Evolutionary conservation across 2,329 filamentous ascomycete species (phyloP).

Genomic region (Botrytis deweyae): DNA sequence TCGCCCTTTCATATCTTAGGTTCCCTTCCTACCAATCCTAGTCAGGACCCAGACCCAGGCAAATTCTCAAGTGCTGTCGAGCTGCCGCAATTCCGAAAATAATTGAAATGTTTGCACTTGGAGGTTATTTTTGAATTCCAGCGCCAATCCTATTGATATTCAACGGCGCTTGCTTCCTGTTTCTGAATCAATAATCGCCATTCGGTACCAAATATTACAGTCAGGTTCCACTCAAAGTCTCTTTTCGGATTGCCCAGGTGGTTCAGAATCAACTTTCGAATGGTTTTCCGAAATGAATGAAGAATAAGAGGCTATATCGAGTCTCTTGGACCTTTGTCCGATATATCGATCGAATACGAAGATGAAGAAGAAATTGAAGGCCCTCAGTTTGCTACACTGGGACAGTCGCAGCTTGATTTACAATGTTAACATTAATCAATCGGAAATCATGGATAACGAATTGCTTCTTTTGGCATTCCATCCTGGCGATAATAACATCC

Average conservation of each 20-base stretch:
- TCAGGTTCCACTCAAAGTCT: background rate
- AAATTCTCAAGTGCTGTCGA: background rate
- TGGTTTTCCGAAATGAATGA: background rate
- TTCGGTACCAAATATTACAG: background rate
- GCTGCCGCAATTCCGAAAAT: background rate
- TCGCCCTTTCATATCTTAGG: background rate
- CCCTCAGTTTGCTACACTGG: background rate
- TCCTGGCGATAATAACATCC: background rate
- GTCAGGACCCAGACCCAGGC: background rate
- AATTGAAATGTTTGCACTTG: background rate
- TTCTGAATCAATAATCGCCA: background rate
- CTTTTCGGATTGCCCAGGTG: background rate
- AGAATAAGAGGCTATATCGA: background rate
- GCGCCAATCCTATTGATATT: background rate
- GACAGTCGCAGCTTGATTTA: background rate
- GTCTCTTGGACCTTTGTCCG: background rate
- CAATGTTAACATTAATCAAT: background rate
- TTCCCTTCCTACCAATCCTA: background rate
- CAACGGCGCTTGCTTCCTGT: background rate
- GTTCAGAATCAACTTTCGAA: background rate
- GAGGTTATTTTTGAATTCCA: background rate
- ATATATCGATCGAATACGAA: background rate
- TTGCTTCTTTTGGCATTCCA: background rate
- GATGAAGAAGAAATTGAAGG: background rate
- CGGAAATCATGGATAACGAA: background rate